Percentiles rank a stretch among this genome's conserved stretches.
These are phyloP conservation scores for Musa troglodytarum DNA, from an alignment of 176 grass and related monocot genomes.

Conservation along the genomic window DNA sequence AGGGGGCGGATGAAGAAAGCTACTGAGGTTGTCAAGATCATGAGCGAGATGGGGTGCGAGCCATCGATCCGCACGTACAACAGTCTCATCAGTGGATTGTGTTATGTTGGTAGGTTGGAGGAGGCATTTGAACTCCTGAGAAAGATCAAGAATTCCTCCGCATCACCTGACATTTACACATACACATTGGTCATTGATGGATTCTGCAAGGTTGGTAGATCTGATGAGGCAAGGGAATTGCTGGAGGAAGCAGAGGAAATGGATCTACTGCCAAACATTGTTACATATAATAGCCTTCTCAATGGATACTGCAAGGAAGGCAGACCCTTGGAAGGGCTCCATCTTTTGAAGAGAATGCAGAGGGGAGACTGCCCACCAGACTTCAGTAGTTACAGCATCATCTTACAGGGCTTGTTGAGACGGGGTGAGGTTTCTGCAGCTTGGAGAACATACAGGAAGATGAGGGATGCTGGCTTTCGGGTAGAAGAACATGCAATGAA, in stretches of 20 bases:
- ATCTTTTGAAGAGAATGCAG: conserved; percentile 69
- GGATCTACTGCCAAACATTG: conserved; percentile 46
- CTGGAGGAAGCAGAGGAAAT: conserved; percentile 36
- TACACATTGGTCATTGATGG: conserved; percentile 65
- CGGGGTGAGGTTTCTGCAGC: conserved; percentile 37
- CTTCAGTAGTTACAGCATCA: conserved; percentile 56
- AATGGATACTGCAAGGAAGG: conserved; percentile 73
- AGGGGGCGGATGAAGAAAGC: conserved; percentile 54
- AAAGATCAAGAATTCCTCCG: conserved; percentile 53
- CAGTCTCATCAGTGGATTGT: conserved; percentile 57
- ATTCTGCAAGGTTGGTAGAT: conserved; percentile 70
- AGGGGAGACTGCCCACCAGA: conserved; percentile 25
- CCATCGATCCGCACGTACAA: conserved; percentile 74
- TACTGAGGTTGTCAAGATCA: conserved; percentile 56
- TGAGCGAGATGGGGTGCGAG: conserved; percentile 42
- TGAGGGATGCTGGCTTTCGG: conserved; percentile 55
- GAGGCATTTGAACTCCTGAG: conserved; percentile 52
- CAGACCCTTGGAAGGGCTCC: conserved; percentile 40
- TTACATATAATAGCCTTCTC: conserved; percentile 81
- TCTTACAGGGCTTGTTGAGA: conserved; percentile 57
- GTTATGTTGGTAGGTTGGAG: conserved; percentile 82
- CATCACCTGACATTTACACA: conserved; percentile 60
- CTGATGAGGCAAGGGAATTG: conserved; percentile 50
- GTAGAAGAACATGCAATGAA: conserved; percentile 50
- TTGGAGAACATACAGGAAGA: conserved; percentile 58